These are phyloP conservation scores for Botrytis cinerea DNA, from an alignment of 2,329 filamentous ascomycete genomes.

Conservation along the genomic window DNA sequence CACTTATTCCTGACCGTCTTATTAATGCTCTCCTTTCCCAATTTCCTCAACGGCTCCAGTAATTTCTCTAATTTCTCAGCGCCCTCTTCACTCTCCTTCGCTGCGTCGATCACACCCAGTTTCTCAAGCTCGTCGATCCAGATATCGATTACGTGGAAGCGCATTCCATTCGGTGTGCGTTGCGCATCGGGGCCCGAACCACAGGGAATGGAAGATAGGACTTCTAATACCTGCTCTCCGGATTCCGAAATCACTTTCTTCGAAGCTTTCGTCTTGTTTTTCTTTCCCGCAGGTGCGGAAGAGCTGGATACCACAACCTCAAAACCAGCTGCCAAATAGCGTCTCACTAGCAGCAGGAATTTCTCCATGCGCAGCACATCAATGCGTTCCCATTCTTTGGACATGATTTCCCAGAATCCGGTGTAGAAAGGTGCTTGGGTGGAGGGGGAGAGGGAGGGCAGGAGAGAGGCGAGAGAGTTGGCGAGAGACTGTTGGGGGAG, in stretches of 20 bases:
- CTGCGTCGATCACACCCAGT: slow-evolving; percentile 54
- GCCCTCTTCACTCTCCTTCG: slow-evolving; percentile 41
- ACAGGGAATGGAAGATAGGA: slow-evolving; percentile 50
- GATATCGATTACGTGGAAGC: slow-evolving; percentile 85
- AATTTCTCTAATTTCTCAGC: slow-evolving; percentile 45
- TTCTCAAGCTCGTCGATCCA: slow-evolving; percentile 89
- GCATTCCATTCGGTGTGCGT: slow-evolving; percentile 74
- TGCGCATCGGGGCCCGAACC: slow-evolving; percentile 10
- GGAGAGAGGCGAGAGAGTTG: slow-evolving; percentile 71
- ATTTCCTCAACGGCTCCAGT: slow-evolving; percentile 47
- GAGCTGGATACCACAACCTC: slow-evolving; percentile 42
- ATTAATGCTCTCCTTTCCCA: slow-evolving; percentile 56
- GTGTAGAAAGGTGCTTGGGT: slow-evolving; percentile 52
- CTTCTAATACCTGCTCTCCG: slow-evolving; percentile 45
- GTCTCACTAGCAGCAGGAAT: slow-evolving; percentile 81
- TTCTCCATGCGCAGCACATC: slow-evolving; percentile 86
- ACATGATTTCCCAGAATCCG: slow-evolving; percentile 72
- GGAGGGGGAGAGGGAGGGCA: slow-evolving; percentile 57
- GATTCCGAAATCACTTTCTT: neutral
- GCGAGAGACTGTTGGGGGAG: slow-evolving; percentile 84
- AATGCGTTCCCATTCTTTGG: slow-evolving; percentile 67
- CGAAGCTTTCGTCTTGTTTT: slow-evolving; percentile 43
- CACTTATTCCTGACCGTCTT: slow-evolving; percentile 73
- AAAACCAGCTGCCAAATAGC: slow-evolving; percentile 74
- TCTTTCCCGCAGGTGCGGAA: slow-evolving; percentile 33